Percentiles rank a stretch among this genome's conserved stretches.
Conservation (phyloP, 2,329 filamentous ascomycete genomes). For the Claviceps maximensis region DNA sequence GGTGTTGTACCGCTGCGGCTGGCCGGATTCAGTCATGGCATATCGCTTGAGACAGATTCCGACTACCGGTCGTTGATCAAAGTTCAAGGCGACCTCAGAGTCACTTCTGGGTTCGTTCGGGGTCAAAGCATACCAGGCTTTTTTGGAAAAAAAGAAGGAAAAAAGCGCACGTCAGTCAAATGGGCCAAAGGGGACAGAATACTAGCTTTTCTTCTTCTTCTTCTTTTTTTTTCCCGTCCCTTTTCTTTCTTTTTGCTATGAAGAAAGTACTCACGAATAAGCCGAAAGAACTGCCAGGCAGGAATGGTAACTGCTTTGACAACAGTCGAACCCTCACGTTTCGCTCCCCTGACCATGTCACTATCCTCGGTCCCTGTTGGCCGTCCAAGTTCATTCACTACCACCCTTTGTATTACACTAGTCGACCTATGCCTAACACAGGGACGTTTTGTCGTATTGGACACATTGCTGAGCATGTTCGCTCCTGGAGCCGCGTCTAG, state of each 20-base stretch:
- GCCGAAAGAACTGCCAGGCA: slow-evolving; percentile 92
- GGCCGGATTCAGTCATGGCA: slow-evolving; percentile 51
- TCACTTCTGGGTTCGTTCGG: slow-evolving; percentile 46
- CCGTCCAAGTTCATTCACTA: slow-evolving; percentile 38
- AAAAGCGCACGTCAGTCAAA: not conserved
- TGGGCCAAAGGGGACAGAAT: not conserved
- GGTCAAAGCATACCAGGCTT: slow-evolving; percentile 69
- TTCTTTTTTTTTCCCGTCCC: not conserved
- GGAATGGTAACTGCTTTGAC: slow-evolving; percentile 85
- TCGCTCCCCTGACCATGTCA: slow-evolving; percentile 29
- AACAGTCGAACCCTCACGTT: slow-evolving; percentile 33
- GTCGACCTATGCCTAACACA: slow-evolving; percentile 34
- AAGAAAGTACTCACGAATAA: slow-evolving; percentile 54
- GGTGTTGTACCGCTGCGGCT: slow-evolving; percentile 60
- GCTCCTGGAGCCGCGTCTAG: not conserved
- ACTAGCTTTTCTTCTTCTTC: too few relatives aligned
- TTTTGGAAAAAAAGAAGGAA: not conserved
- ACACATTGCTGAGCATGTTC: not conserved
- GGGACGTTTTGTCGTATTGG: slow-evolving; percentile 6
- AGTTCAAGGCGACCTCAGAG: slow-evolving; percentile 76
- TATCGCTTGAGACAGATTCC: slow-evolving; percentile 92
- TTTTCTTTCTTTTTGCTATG: not conserved
- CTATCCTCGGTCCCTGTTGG: slow-evolving; percentile 27
- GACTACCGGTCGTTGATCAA: slow-evolving; percentile 72
- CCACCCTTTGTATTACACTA: slow-evolving; percentile 48